Evolutionary conservation across 345 rosid genomes (phyloP).

Genomic region (Triadica sebifera): DNA sequence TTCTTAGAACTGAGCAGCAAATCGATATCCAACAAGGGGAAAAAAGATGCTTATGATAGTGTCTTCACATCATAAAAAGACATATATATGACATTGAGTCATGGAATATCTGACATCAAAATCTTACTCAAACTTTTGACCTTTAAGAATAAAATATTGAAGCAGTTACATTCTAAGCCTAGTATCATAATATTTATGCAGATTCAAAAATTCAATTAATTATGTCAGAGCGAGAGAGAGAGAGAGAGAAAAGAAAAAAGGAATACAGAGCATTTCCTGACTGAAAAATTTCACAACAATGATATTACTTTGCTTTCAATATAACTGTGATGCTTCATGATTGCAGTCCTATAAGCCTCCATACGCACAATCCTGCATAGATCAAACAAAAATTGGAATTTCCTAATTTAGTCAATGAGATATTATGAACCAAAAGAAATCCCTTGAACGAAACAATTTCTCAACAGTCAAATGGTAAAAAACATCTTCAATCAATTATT

Average conservation of each 20-base stretch:
- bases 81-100: not conserved
- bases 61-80: not conserved
- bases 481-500: not conserved
- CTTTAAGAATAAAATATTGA: not conserved
- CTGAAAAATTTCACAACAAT: slow-evolving; percentile 17
- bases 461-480: not conserved
- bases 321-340: slow-evolving; percentile 74
- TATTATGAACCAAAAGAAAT: not conserved
- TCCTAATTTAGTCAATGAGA: not conserved
- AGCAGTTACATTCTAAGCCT: not conserved
- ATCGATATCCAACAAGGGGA: not conserved
- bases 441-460: not conserved
- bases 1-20: not conserved
- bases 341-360: slow-evolving; percentile 75
- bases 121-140: not conserved
- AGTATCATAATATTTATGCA: not conserved
- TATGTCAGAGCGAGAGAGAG: too few species aligned
- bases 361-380: slow-evolving; percentile 72
- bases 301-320: slow-evolving; percentile 84
- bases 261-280: not conserved
- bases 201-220: not conserved
- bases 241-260: not conserved
- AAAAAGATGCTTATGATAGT: not conserved
- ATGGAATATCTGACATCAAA: not conserved
- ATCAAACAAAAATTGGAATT: slow-evolving; percentile 12